Percentiles rank a stretch among this genome's conserved stretches.
These are phyloP conservation scores for Volvox reticuliferus DNA, from an alignment of 139 green algal genomes.

Conservation along the genomic window DNA sequence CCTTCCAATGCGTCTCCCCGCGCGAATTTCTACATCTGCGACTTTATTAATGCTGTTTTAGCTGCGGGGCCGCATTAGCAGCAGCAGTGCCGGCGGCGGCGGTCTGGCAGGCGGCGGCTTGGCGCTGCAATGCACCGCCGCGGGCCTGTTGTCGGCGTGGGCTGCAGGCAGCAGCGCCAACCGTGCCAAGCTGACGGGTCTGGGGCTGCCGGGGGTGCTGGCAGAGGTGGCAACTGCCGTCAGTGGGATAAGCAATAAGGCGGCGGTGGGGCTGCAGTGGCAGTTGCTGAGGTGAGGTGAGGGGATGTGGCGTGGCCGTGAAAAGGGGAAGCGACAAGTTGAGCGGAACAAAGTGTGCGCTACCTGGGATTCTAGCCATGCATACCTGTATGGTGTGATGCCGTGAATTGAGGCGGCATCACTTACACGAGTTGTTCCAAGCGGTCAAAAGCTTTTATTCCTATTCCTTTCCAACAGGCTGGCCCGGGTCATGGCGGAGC, in stretches of 20 bases:
- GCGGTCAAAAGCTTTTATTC: too few species aligned
- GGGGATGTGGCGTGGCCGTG: background rate
- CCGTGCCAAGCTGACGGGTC: constrained; percentile 58
- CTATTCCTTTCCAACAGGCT: constrained; percentile 8
- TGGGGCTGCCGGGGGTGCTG: constrained; percentile 58
- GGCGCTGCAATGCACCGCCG: constrained; percentile 46
- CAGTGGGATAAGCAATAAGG: background rate
- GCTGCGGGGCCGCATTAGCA: background rate
- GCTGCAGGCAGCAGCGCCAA: constrained; percentile 60
- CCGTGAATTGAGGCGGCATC: too few species aligned
- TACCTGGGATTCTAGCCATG: too few species aligned
- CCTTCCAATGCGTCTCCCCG: too few species aligned
- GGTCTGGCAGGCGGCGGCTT: background rate
- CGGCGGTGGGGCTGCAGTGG: constrained; percentile 51
- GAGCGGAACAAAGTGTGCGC: background rate
- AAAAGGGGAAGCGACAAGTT: background rate
- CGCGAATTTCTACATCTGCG: too few species aligned
- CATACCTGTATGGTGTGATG: too few species aligned
- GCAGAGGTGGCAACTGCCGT: constrained; percentile 49
- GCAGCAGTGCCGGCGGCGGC: background rate
- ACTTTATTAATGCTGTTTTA: background rate
- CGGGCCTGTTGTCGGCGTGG: constrained; percentile 51
- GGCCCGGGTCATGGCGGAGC: constrained; percentile 47
- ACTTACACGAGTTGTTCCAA: too few species aligned
- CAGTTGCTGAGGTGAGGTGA: constrained; percentile 45